A percentile compares a stretch with the other conserved stretches of the same genome.
Conservation (phyloP, 225 moss, liverwort and hornwort genomes). For the Pleurozium schreberi region DNA sequence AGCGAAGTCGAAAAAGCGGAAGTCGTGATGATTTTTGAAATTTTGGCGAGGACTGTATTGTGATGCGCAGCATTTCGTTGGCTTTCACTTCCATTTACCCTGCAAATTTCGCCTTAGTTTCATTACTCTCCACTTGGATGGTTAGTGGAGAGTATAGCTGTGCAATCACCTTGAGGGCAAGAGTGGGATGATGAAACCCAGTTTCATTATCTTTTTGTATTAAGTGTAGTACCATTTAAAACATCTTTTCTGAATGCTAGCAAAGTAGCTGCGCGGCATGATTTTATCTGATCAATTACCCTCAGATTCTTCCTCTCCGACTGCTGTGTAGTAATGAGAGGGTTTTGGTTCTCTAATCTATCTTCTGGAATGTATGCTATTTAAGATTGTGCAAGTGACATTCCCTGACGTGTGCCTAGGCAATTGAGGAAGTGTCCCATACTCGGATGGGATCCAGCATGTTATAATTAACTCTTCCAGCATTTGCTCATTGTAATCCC, state of each 20-base stretch:
- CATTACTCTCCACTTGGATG: background rate
- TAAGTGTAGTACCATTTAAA: background rate
- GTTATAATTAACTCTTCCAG: background rate
- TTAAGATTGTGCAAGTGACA: background rate
- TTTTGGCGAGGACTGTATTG: background rate
- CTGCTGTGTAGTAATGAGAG: background rate
- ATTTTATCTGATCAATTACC: background rate
- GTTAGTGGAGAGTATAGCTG: background rate
- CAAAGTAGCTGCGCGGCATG: background rate
- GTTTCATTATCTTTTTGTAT: background rate
- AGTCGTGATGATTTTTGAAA: background rate
- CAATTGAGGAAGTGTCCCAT: background rate
- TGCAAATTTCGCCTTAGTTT: background rate
- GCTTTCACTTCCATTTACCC: background rate
- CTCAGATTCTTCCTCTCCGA: background rate
- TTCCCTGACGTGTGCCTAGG: background rate
- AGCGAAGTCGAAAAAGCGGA: constrained; percentile 6
- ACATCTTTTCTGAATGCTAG: background rate
- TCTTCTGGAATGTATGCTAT: background rate
- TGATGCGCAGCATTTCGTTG: background rate
- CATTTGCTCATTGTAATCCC: background rate
- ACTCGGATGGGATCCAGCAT: background rate
- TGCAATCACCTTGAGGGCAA: background rate
- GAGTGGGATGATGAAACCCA: background rate
- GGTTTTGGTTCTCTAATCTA: background rate